Base-by-base conservation (phyloP, 192 early-diverging fungal genomes). In the Backusella mclennaniae region DNA sequence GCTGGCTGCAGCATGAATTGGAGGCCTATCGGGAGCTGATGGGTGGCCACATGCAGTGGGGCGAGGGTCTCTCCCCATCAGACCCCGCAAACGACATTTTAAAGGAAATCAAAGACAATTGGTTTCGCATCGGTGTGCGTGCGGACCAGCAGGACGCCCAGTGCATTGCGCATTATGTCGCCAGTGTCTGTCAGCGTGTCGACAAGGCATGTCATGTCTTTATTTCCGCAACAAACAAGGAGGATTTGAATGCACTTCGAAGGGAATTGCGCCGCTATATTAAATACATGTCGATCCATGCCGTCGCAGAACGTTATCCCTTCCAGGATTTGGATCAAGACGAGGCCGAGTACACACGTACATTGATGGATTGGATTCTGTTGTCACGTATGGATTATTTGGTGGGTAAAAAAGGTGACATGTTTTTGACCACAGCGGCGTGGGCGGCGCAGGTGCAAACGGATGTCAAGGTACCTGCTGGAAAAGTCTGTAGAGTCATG, bases 391-490 rank as follows among this genome's bases (percentile, higher is more conserved):
- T 81, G 80, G 80, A 81, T 52, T 69, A 77, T 66, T 71, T 81
- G 38, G 23, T 81, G n/a, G 80, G 80, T 6, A 17, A 67, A 19
- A 35, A 53, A 1, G 14, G 68, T 2, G 80, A 81, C 71, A 39
- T 17, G 5, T 76, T 74, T 44, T 42, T 74, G 12, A 69, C 67
- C 17, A 81, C 76, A 15, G 75, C 76, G 17, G 80, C 80, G 35
- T 81, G 80, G 80, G 80, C 76, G 4, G 80, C 80, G 59, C 80
- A 81, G 67, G 76, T 74, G 1, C 67, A 78, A 23, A 78, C 77
- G 1, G 77, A 78, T 56, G 39, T 78, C 19, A 23, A 66, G 21
- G 39, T 71, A 14, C 29, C 29, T 68, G 35, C 67, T 36, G 44
- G 29, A 19, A 29, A 31, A 7, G 35, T 41, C 1, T 71, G 70